phyloP scores from a whole-genome alignment of 225 moss, liverwort and hornwort genomes.

The Physcomitrium patens region DNA sequence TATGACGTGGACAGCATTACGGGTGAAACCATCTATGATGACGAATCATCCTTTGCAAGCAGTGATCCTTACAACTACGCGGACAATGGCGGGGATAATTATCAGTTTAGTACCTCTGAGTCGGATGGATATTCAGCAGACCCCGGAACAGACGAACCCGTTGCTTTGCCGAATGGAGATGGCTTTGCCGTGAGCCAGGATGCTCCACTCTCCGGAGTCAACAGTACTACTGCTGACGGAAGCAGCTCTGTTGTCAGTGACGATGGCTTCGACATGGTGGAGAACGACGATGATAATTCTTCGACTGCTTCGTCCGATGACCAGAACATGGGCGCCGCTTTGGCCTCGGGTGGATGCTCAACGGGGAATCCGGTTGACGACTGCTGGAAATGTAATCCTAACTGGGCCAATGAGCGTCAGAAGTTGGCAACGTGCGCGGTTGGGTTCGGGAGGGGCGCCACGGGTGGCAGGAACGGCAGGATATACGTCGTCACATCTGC shows the following conservation, averaged over 20 bases:
- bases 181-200: background rate
- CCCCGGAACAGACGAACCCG: too few relatives aligned
- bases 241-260: background rate
- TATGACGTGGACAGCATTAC: too few relatives aligned
- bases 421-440: constrained; percentile 59
- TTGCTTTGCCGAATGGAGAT: too few relatives aligned
- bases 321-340: background rate
- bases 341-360: background rate
- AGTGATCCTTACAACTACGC: too few relatives aligned
- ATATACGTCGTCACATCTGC: constrained; percentile 70
- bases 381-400: constrained; percentile 44
- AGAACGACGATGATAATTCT: background rate
- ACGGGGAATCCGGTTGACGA: constrained; percentile 47
- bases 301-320: background rate
- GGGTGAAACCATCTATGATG: too few relatives aligned
- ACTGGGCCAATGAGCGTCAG: constrained; percentile 40
- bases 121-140: too few relatives aligned
- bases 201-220: too few relatives aligned
- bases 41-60: too few relatives aligned
- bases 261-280: constrained; percentile 30
- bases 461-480: constrained; percentile 64
- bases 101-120: too few relatives aligned
- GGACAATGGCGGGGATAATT: too few relatives aligned
- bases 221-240: background rate
- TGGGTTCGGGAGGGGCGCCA: constrained; percentile 60